Conservation (phyloP, 2,329 filamentous ascomycete species). For the Ophiobolus disseminans region DNA sequence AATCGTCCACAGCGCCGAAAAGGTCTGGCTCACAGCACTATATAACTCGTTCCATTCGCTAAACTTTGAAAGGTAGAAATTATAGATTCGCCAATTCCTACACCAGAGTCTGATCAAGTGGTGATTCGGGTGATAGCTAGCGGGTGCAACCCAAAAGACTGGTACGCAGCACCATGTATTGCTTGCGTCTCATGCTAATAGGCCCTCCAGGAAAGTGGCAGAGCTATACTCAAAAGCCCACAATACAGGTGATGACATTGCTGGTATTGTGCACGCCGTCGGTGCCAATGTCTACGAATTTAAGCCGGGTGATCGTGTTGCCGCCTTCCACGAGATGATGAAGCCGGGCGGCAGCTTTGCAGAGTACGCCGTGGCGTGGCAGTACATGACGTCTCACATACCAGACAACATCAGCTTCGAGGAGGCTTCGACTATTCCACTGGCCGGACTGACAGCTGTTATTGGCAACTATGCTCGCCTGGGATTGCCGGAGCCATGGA, state of each 20-base stretch:
- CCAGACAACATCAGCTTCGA: slow-evolving; percentile 17
- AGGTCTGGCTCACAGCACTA: too few relatives aligned
- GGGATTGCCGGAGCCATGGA: slow-evolving; percentile 35
- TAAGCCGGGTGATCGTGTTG: slow-evolving; percentile 62
- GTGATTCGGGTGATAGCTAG: too few relatives aligned
- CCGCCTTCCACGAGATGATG: slow-evolving; percentile 61
- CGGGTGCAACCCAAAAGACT: too few relatives aligned
- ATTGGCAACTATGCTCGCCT: slow-evolving; percentile 51
- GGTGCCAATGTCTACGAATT: slow-evolving; percentile 63
- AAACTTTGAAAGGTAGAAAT: too few relatives aligned
- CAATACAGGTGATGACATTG: slow-evolving; percentile 62
- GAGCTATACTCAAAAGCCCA: too few relatives aligned
- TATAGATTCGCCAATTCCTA: too few relatives aligned
- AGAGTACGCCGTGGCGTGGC: slow-evolving; percentile 64
- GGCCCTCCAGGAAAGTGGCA: too few relatives aligned
- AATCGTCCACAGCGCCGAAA: too few relatives aligned
- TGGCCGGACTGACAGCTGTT: slow-evolving; percentile 53
- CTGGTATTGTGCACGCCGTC: slow-evolving; percentile 60
- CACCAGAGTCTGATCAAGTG: too few relatives aligned
- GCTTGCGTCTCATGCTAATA: too few relatives aligned
- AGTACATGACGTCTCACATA: slow-evolving; percentile 63
- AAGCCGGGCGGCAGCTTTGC: slow-evolving; percentile 61
- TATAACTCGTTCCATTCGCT: too few relatives aligned
- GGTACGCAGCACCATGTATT: too few relatives aligned
- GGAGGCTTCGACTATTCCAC: slow-evolving; percentile 52